These are phyloP conservation scores for Multifurca ochricompacta DNA, from an alignment of 768 basidiomycete genomes.

Conservation along the genomic window DNA sequence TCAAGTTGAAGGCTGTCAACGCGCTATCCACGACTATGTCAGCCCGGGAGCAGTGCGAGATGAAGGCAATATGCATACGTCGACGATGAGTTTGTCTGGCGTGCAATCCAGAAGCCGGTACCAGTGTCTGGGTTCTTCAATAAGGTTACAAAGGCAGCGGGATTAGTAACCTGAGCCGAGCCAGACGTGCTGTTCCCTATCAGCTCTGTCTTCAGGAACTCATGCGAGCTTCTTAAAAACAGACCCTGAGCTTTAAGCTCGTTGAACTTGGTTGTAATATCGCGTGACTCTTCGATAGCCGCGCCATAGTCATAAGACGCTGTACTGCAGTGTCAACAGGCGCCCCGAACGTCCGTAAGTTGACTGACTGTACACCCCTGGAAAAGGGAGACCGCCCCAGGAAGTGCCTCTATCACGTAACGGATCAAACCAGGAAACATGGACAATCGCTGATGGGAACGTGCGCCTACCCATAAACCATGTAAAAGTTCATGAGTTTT, in stretches of 20 bases:
- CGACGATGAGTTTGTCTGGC: slow-evolving; percentile 61
- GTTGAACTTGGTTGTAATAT: slow-evolving; percentile 57
- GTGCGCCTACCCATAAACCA: slow-evolving; percentile 60
- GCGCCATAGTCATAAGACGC: slow-evolving; percentile 79
- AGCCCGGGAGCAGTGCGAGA: neutral
- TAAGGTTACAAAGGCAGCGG: slow-evolving; percentile 50
- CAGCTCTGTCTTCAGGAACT: slow-evolving; percentile 75
- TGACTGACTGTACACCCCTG: slow-evolving; percentile 52
- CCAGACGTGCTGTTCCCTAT: slow-evolving; percentile 55
- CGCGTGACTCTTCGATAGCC: slow-evolving; percentile 60
- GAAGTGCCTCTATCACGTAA: slow-evolving; percentile 57
- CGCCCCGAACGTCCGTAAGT: neutral
- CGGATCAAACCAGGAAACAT: neutral
- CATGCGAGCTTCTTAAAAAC: slow-evolving; percentile 71
- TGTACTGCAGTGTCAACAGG: slow-evolving; percentile 8
- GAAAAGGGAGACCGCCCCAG: slow-evolving; percentile 77
- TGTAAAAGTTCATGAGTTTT: slow-evolving; percentile 78
- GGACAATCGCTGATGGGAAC: neutral
- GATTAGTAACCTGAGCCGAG: slow-evolving; percentile 34
- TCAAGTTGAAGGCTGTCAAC: slow-evolving; percentile 49
- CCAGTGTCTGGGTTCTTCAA: slow-evolving; percentile 61
- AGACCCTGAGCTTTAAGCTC: slow-evolving; percentile 74
- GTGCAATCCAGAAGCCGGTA: slow-evolving; percentile 60
- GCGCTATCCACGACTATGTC: slow-evolving; percentile 28
- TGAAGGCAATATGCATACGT: slow-evolving; percentile 37